Percentiles rank a stretch among this genome's conserved stretches.
Evolutionary conservation across 208 protist genomes (phyloP).

Genomic region (Trypanosoma caninum): DNA sequence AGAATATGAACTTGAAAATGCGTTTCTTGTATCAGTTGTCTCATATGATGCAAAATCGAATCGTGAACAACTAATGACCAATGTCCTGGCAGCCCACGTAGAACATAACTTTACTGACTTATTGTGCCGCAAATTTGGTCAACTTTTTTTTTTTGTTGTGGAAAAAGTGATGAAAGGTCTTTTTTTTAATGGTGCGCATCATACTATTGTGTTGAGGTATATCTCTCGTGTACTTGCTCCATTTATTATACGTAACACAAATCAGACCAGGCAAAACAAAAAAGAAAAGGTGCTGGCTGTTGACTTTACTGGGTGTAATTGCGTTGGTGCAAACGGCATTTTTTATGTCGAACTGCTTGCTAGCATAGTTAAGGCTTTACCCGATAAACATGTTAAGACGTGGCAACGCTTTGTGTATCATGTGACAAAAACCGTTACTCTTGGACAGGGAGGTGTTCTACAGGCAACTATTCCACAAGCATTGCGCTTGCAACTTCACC

Average conservation of each 20-base stretch:
- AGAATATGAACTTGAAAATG: neutral
- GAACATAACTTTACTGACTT: neutral
- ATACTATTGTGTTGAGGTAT: slow-evolving; percentile 7
- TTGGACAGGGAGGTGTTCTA: neutral
- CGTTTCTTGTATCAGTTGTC: slow-evolving; percentile 15
- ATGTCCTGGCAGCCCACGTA: neutral
- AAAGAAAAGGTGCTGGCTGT: neutral
- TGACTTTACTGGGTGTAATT: no score
- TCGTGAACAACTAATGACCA: neutral
- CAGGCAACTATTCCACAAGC: neutral
- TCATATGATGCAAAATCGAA: slow-evolving; percentile 12
- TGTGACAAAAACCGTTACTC: neutral
- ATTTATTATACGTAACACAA: slow-evolving; percentile 1
- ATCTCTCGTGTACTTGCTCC: slow-evolving; percentile 20
- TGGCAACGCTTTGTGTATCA: slow-evolving; percentile 15
- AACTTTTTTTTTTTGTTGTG: slow-evolving; percentile 6
- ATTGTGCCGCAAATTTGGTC: slow-evolving; percentile 3
- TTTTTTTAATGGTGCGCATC: neutral
- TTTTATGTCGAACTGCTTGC: slow-evolving; percentile 23
- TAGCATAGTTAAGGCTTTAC: neutral
- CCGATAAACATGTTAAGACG: neutral
- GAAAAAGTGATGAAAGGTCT: neutral
- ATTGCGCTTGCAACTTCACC: slow-evolving; percentile 16
- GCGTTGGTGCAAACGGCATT: neutral
- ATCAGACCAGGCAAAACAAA: neutral